phyloP scores from a whole-genome alignment of 2,329 filamentous ascomycete genomes.

The Apiospora koreana region DNA sequence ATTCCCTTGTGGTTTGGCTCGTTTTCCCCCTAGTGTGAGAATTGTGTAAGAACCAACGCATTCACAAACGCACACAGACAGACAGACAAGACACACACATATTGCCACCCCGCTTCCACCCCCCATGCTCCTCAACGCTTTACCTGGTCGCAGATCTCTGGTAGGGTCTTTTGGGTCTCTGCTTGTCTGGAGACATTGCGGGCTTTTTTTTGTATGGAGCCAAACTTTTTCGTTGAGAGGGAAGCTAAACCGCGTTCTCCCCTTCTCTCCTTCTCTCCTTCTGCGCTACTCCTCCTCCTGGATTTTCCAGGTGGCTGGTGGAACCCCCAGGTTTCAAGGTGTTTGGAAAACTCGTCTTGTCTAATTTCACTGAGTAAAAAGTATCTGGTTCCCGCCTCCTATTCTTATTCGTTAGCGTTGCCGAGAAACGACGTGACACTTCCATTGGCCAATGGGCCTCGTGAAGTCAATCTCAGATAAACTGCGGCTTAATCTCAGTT shows the following conservation, averaged over 20 bases:
- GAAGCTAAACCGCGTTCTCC: not conserved
- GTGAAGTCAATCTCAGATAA: slow-evolving; percentile 3
- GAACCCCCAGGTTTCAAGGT: not conserved
- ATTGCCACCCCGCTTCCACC: slow-evolving; percentile 2
- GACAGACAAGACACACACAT: not conserved
- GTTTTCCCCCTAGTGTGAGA: no score
- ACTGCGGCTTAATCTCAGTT: not conserved
- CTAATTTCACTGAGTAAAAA: not conserved
- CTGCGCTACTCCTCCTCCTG: no score
- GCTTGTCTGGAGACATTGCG: slow-evolving; percentile 1
- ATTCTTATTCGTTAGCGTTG: not conserved
- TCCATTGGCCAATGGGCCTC: not conserved
- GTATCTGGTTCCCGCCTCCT: not conserved
- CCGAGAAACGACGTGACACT: not conserved
- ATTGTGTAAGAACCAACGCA: no score
- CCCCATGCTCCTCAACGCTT: slow-evolving; percentile 9
- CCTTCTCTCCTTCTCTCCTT: not conserved
- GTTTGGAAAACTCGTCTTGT: slow-evolving; percentile 1
- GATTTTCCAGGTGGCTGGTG: not conserved
- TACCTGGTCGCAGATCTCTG: slow-evolving; percentile 5
- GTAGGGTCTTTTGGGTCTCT: not conserved
- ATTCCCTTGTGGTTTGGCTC: no score
- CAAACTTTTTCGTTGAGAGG: slow-evolving; percentile 4
- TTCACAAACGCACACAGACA: not conserved
- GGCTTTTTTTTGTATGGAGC: not conserved